Base-by-base conservation (phyloP, 108 stramenopile genomes). In the Skeletonema potamos region DNA sequence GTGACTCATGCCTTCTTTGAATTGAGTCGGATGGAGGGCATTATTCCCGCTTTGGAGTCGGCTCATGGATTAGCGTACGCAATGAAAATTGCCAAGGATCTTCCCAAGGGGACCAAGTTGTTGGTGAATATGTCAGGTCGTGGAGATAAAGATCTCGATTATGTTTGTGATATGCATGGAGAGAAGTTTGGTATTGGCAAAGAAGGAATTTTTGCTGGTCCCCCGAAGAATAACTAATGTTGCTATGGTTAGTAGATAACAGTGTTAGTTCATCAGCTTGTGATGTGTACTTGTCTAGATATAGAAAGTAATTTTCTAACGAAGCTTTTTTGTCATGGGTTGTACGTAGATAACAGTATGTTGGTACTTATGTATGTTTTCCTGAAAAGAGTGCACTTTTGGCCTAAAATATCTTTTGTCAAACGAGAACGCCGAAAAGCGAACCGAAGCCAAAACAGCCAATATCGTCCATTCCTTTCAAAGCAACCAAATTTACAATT, bases 71-170 rank as follows among this genome's bases (percentile, higher is more conserved):
- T 96, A 27, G 92, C 88, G 71, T 78, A 91, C 60, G 92, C 91
- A 33, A 81, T 96, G 56, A 67, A 91, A 65, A 70, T 95, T 48
- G 96, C 96, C 37, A 92, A 95, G 85, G 84, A 82, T 11, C 68
- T 96, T 62, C 82, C 85, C 55, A 72, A 79, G 51, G 97, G 85
- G 34, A 86, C 90, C 70, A 80, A 88, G 62, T 66, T 97, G 28
- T 84, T 96, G 54, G 87, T 97, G 33, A 95, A 92, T 70, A 85
- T 97, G 83, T 86, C 85, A 77, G 97, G 96, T 4, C 89, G 97
- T 20, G 97, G 97, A 24, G 97, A 97, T 82, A 97, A 97, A 85
- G 96, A 97, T 73, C 93, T 96, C 91, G 85, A 90, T 48, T 90
- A 94, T 37, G 85, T 97, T 18, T 96, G 96, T 22, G 87, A 83